Evolutionary conservation across 2,329 filamentous ascomycete genomes (phyloP).

Genomic region (Cordyceps militaris): DNA sequence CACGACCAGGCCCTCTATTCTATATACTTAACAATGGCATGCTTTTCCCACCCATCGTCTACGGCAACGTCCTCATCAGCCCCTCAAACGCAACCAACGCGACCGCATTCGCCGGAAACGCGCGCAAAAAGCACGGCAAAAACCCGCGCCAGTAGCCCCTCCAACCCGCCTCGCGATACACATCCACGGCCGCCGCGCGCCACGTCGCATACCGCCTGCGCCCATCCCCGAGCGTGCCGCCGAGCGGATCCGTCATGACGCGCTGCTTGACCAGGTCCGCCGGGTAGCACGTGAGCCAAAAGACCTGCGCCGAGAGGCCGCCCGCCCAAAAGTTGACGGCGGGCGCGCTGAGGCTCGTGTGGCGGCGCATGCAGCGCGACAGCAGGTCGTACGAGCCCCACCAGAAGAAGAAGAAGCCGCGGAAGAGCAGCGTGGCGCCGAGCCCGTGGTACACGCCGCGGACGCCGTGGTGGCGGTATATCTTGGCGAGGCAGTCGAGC

Average conservation of each 20-base stretch:
- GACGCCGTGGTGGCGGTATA: slow-evolving; percentile 65
- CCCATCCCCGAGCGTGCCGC: slow-evolving; percentile 60
- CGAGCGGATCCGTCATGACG: slow-evolving; percentile 92
- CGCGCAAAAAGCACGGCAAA: slow-evolving; percentile 83
- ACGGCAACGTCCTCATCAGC: slow-evolving; percentile 65
- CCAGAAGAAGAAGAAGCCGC: slow-evolving; percentile 95
- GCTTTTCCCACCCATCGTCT: slow-evolving; percentile 7
- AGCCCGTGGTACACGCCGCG: slow-evolving; percentile 81
- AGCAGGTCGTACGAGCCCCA: slow-evolving; percentile 93
- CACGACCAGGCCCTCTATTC: not conserved
- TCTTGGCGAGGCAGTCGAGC: slow-evolving; percentile 71
- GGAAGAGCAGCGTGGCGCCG: slow-evolving; percentile 76
- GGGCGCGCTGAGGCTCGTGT: slow-evolving; percentile 66
- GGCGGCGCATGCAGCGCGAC: slow-evolving; percentile 56
- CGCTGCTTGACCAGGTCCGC: slow-evolving; percentile 92
- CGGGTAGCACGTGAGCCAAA: slow-evolving; percentile 90
- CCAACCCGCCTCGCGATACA: slow-evolving; percentile 69
- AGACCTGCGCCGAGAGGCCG: slow-evolving; percentile 84
- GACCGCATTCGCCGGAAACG: slow-evolving; percentile 93
- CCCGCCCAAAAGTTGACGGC: slow-evolving; percentile 96
- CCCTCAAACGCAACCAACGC: slow-evolving; percentile 90
- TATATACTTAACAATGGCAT: not conserved
- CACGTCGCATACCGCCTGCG: slow-evolving; percentile 66
- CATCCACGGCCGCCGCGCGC: slow-evolving; percentile 69
- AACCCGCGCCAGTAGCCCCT: slow-evolving; percentile 91